Evolutionary conservation across 148 eudicot species (phyloP).

Genomic region (Camellia granthamiana): DNA sequence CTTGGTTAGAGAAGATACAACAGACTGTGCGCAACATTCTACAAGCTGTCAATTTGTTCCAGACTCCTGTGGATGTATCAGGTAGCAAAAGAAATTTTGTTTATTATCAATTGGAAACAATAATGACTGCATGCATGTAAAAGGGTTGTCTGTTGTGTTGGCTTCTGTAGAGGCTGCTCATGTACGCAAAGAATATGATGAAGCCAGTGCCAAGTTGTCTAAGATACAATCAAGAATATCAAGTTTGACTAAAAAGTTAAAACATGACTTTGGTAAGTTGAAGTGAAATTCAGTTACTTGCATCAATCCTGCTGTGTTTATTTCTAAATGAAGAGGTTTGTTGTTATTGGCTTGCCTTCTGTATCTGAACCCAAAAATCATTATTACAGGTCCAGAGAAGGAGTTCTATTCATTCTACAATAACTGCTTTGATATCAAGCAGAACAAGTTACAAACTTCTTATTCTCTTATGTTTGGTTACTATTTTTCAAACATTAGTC

Average conservation of each 20-base stretch:
- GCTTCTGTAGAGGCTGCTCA: constrained; percentile 68
- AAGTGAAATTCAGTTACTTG: constrained; percentile 1
- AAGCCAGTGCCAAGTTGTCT: constrained; percentile 69
- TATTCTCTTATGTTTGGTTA: background rate
- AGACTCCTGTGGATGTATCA: constrained; percentile 75
- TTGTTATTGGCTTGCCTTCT: background rate
- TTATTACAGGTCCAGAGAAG: constrained; percentile 77
- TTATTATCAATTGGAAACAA: background rate
- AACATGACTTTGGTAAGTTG: constrained; percentile 80
- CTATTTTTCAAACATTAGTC: background rate
- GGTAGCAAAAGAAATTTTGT: constrained; percentile 38
- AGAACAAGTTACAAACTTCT: constrained; percentile 63
- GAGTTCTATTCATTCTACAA: constrained; percentile 87
- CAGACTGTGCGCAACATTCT: constrained; percentile 66
- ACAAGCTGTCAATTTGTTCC: constrained; percentile 72
- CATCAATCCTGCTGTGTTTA: background rate
- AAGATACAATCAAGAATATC: constrained; percentile 91
- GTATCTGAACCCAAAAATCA: constrained; percentile 19
- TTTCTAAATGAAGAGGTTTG: background rate
- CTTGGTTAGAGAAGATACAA: constrained; percentile 95
- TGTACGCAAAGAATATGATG: constrained; percentile 93
- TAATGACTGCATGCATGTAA: background rate
- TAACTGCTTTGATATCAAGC: constrained; percentile 85
- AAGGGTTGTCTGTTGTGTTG: constrained; percentile 21
- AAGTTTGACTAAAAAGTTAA: constrained; percentile 73